Conservation (phyloP, 2,329 filamentous ascomycete genomes). For the Juglanconis sp. region DNA sequence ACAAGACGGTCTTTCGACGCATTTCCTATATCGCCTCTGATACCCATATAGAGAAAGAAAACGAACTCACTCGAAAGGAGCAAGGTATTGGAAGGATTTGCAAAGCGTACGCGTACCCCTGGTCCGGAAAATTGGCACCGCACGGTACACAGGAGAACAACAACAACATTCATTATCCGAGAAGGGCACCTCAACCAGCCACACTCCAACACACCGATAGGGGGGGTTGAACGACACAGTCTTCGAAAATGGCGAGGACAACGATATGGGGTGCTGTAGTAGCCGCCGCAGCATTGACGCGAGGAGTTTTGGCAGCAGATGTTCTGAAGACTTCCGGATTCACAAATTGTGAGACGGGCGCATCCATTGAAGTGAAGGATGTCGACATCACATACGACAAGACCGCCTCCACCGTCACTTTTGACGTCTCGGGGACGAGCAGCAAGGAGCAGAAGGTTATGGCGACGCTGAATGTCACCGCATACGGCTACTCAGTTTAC, state of each 20-base stretch:
- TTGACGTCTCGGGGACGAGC: slow-evolving; percentile 80
- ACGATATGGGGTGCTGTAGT: slow-evolving; percentile 25
- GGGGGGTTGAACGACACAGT: background rate
- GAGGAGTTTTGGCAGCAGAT: slow-evolving; percentile 60
- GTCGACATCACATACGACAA: slow-evolving; percentile 79
- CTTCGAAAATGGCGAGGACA: slow-evolving; percentile 24
- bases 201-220: background rate
- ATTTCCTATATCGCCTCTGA: slow-evolving; percentile 16
- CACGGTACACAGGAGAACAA: background rate
- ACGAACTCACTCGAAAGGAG: slow-evolving; percentile 9
- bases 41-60: slow-evolving; percentile 17
- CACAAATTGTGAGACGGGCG: slow-evolving; percentile 63
- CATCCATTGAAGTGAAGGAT: slow-evolving; percentile 65
- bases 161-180: background rate
- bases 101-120: slow-evolving; percentile 10
- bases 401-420: slow-evolving; percentile 67
- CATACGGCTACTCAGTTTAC: slow-evolving; percentile 83
- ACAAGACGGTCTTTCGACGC: slow-evolving; percentile 6
- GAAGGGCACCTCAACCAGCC: slow-evolving; percentile 3
- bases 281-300: slow-evolving; percentile 35
- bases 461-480: slow-evolving; percentile 70
- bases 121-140: background rate
- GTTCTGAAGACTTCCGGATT: slow-evolving; percentile 80
- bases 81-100: slow-evolving; percentile 7
- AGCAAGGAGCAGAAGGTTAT: slow-evolving; percentile 73